phyloP scores from a whole-genome alignment of 2,329 filamentous ascomycete genomes.

The Phyllachora maydis region DNA sequence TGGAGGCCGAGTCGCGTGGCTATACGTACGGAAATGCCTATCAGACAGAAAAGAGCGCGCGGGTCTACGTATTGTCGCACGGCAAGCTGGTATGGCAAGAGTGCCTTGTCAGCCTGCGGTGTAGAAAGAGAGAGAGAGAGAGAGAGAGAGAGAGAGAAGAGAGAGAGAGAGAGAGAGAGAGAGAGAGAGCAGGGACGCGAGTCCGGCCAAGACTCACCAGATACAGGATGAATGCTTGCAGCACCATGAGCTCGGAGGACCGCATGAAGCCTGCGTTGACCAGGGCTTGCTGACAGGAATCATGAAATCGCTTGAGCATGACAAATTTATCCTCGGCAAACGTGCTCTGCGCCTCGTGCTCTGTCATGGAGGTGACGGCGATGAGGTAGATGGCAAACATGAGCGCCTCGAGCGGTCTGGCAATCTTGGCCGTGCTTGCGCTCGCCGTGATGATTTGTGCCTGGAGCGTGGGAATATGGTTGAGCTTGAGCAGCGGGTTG shows the following conservation, averaged over 20 bases:
- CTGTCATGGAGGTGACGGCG: constrained; percentile 34
- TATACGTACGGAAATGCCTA: constrained; percentile 45
- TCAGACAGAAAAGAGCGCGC: constrained; percentile 35
- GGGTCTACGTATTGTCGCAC: constrained; percentile 39
- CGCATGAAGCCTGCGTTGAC: constrained; percentile 47
- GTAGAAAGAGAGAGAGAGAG: too few relatives aligned
- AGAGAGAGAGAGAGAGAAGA: too few relatives aligned
- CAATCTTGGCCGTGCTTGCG: constrained; percentile 29
- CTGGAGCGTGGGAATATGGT: constrained; percentile 45
- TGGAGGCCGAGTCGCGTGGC: constrained; percentile 51
- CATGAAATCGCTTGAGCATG: constrained; percentile 30
- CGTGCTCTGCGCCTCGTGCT: constrained; percentile 26
- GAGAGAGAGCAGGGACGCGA: too few relatives aligned
- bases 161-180: too few relatives aligned
- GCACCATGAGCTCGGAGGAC: constrained; percentile 38
- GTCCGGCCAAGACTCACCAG: constrained; percentile 29
- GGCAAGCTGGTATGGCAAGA: constrained; percentile 27
- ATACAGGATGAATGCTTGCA: constrained; percentile 49
- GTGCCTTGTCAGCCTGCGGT: too few relatives aligned
- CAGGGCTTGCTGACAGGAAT: constrained; percentile 41
- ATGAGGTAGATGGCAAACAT: constrained; percentile 47
- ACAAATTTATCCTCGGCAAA: constrained; percentile 30
- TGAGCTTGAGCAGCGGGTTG: constrained; percentile 47
- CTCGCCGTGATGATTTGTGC: constrained; percentile 41
- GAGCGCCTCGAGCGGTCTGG: constrained; percentile 38